These are phyloP conservation scores for Cladosporium cucumerinum DNA, from an alignment of 2,329 filamentous ascomycete species.

Conservation along the genomic window DNA sequence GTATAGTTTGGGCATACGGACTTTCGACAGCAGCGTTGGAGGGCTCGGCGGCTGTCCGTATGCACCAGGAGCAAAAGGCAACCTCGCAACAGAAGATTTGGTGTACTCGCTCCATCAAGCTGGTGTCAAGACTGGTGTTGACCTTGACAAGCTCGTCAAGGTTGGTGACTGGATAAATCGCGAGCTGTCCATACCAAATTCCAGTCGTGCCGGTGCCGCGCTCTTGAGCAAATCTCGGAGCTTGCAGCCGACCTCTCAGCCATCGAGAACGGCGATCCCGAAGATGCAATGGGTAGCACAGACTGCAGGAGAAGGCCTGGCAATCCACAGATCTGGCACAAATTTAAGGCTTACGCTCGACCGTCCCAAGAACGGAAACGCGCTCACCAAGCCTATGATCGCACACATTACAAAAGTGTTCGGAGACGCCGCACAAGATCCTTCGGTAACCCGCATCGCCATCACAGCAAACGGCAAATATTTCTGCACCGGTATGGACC, in stretches of 20 bases:
- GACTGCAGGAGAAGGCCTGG: not conserved
- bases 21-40: constrained; percentile 30
- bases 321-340: constrained; percentile 16
- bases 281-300: not conserved
- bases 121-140: constrained; percentile 28
- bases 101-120: constrained; percentile 28
- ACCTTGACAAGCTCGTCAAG: constrained; percentile 23
- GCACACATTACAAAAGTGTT: constrained; percentile 21
- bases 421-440: constrained; percentile 16
- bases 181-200: constrained; percentile 22
- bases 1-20: constrained; percentile 26
- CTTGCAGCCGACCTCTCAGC: not conserved
- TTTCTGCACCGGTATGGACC: constrained; percentile 27
- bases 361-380: constrained; percentile 22
- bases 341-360: constrained; percentile 21
- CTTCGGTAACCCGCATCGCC: constrained; percentile 20
- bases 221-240: constrained; percentile 18
- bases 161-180: constrained; percentile 29
- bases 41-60: constrained; percentile 33
- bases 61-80: constrained; percentile 30
- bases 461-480: constrained; percentile 22
- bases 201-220: constrained; percentile 28
- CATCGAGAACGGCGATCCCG: not conserved
- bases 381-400: constrained; percentile 22
- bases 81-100: constrained; percentile 31